Conservation (phyloP, 2,329 filamentous ascomycete species). For the Immersiporthe knoxdaviesiana region DNA sequence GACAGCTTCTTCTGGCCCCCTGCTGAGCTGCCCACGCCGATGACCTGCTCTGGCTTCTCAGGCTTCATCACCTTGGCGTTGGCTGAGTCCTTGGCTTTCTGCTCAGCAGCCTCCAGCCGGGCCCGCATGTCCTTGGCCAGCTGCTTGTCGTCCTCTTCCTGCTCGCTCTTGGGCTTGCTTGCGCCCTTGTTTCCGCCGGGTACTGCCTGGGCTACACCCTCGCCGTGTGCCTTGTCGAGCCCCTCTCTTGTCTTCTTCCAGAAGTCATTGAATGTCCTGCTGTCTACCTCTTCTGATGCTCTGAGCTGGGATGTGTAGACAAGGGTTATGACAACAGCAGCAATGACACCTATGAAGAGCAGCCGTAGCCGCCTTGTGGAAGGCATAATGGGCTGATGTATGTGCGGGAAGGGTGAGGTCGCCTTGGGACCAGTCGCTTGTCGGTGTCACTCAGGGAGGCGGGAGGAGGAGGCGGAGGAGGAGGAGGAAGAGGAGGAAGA, state of each 20-base stretch:
- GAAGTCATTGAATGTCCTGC: slow-evolving; percentile 54
- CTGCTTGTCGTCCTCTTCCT: slow-evolving; percentile 60
- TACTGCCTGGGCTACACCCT: slow-evolving; percentile 40
- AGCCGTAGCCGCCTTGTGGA: slow-evolving; percentile 71
- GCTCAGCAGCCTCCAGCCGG: slow-evolving; percentile 69
- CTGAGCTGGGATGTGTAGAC: slow-evolving; percentile 71
- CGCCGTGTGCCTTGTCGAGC: slow-evolving; percentile 46
- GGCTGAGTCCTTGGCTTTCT: slow-evolving; percentile 68
- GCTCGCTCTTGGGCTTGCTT: slow-evolving; percentile 41
- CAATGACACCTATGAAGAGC: slow-evolving; percentile 65
- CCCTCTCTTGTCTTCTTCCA: slow-evolving; percentile 63
- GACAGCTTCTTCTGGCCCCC: slow-evolving; percentile 52
- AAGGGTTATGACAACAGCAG: slow-evolving; percentile 68
- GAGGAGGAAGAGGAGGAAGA: too few relatives aligned
- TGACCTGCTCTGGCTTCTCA: slow-evolving; percentile 59
- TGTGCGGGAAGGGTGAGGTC: not conserved
- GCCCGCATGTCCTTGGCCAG: slow-evolving; percentile 60
- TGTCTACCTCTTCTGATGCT: slow-evolving; percentile 51
- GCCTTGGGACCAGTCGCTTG: not conserved
- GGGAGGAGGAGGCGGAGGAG: too few relatives aligned
- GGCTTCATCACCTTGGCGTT: slow-evolving; percentile 68
- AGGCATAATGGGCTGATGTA: slow-evolving; percentile 59
- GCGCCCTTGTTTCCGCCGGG: slow-evolving; percentile 43
- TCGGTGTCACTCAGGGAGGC: not conserved
- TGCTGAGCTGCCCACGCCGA: slow-evolving; percentile 63